phyloP scores from a whole-genome alignment of 202 grass and related monocot species.

The Setaria viridis region DNA sequence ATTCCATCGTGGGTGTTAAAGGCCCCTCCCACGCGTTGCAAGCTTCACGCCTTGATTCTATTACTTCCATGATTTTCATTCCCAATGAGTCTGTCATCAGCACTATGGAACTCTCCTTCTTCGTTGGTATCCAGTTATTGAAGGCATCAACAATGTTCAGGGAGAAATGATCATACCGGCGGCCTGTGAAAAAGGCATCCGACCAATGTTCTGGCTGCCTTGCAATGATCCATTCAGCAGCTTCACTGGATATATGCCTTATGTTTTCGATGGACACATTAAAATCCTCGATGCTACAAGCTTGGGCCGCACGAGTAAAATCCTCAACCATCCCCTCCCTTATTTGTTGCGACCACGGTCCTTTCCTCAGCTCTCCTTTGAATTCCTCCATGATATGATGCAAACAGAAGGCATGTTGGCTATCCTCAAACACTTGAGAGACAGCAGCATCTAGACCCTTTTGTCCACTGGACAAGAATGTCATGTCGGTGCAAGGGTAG shows the following conservation, averaged over 20 bases:
- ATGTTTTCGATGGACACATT: slow-evolving; percentile 85
- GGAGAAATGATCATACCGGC: slow-evolving; percentile 90
- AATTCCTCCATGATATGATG: slow-evolving; percentile 89
- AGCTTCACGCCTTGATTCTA: slow-evolving; percentile 73
- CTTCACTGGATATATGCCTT: slow-evolving; percentile 89
- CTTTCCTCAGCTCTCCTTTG: slow-evolving; percentile 83
- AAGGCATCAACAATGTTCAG: slow-evolving; percentile 80
- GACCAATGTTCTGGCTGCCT: slow-evolving; percentile 98
- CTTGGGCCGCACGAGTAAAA: slow-evolving; percentile 95
- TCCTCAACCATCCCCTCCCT: slow-evolving; percentile 83
- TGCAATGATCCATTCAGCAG: slow-evolving; percentile 89
- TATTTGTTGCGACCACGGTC: slow-evolving; percentile 80
- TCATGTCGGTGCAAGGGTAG: slow-evolving; percentile 61
- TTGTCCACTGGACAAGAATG: slow-evolving; percentile 87
- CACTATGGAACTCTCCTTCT: slow-evolving; percentile 85
- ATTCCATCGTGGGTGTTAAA: slow-evolving; percentile 88
- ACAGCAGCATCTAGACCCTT: slow-evolving; percentile 89
- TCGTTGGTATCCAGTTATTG: slow-evolving; percentile 91
- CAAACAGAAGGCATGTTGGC: slow-evolving; percentile 87
- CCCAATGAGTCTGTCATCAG: slow-evolving; percentile 85
- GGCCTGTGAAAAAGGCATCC: slow-evolving; percentile 79
- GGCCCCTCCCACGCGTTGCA: slow-evolving; percentile 70
- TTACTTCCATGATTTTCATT: slow-evolving; percentile 67
- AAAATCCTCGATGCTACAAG: slow-evolving; percentile 85
- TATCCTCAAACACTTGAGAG: slow-evolving; percentile 77